Conservation (phyloP, 257 asterid species). For the Solanum piurae region DNA sequence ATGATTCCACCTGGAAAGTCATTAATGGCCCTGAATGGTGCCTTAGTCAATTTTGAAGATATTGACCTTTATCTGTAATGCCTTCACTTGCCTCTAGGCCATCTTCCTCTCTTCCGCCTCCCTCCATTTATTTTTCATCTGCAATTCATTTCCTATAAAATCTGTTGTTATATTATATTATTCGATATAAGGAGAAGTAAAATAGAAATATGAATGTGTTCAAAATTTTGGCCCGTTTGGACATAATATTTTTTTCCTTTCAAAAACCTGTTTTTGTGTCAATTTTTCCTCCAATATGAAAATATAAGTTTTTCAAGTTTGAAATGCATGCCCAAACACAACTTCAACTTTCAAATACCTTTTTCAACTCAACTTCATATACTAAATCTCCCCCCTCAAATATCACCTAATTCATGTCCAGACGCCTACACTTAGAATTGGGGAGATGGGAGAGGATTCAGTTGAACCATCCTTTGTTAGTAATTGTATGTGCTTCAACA, state of each 20-base stretch:
- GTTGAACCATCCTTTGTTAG: background rate
- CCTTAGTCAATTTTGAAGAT: conserved; percentile 88
- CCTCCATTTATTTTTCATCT: background rate
- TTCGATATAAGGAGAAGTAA: background rate
- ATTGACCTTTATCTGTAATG: conserved; percentile 88
- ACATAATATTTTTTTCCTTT: background rate
- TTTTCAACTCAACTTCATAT: background rate
- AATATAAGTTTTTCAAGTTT: background rate
- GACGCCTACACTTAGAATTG: background rate
- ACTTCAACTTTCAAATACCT: background rate
- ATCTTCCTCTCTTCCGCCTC: background rate
- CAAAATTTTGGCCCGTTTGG: background rate
- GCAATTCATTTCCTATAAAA: background rate
- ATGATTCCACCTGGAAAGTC: conserved; percentile 99
- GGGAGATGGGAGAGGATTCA: background rate
- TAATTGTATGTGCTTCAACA: background rate
- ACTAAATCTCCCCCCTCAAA: background rate
- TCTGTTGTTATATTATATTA: background rate
- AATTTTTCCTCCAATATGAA: background rate
- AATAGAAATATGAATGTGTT: background rate
- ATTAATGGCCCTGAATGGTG: conserved; percentile 94
- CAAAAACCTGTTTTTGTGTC: background rate
- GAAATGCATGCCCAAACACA: background rate
- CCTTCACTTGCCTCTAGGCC: conserved; percentile 17
- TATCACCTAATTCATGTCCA: background rate